These are phyloP conservation scores for Saccharomyces hybrid DNA, from an alignment of 1,139 yeast species.

Conservation along the genomic window DNA sequence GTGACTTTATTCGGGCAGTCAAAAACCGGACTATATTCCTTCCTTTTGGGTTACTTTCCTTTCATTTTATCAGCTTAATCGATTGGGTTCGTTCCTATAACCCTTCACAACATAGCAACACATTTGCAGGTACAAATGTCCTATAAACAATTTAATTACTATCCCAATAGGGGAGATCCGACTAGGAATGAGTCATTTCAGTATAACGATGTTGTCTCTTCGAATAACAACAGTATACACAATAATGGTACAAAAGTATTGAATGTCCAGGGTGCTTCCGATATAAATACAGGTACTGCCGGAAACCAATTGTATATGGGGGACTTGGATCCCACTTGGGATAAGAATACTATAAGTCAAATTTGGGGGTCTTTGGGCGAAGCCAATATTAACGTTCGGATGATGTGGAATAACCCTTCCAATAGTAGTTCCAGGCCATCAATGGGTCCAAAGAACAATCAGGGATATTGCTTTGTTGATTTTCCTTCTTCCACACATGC, in stretches of 20 bases:
- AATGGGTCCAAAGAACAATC: conserved; percentile 35
- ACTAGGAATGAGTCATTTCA: not conserved
- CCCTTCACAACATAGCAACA: not conserved
- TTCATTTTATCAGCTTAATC: not conserved
- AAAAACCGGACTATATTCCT: not conserved
- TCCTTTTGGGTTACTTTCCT: not conserved
- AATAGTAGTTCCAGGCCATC: conserved; percentile 19
- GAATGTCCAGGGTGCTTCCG: not conserved
- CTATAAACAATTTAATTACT: not conserved
- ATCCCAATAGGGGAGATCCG: not conserved
- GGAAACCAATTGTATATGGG: conserved; percentile 46
- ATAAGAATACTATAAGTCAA: conserved; percentile 49
- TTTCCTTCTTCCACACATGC: conserved; percentile 60
- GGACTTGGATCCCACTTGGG: conserved; percentile 67
- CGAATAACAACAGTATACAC: not conserved
- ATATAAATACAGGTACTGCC: not conserved
- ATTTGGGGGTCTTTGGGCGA: conserved; percentile 46
- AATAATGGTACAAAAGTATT: not conserved
- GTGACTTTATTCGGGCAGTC: not conserved
- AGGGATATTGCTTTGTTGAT: conserved; percentile 70
- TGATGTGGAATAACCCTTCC: conserved; percentile 37
- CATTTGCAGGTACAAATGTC: conserved; percentile 8
- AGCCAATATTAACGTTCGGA: conserved; percentile 38
- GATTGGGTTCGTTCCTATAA: not conserved
- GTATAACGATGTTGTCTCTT: not conserved